A percentile compares a stretch with the other conserved stretches of the same genome.
These are phyloP conservation scores for Veloporphyrellus conicus DNA, from an alignment of 1,284 basidiomycete species.

Conservation along the genomic window DNA sequence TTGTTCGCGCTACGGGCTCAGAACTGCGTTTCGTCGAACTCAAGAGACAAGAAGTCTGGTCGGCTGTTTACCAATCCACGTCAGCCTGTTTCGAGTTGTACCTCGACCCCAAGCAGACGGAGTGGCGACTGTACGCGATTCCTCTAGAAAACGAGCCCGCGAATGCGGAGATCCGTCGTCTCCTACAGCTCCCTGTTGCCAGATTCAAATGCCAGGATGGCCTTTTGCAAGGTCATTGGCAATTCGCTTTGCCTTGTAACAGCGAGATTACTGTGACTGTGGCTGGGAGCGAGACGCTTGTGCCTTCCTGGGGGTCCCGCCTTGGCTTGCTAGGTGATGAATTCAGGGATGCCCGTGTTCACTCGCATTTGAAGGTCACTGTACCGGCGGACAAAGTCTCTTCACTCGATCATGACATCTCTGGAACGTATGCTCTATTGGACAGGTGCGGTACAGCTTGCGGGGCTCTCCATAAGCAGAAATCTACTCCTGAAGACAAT, in stretches of 20 bases:
- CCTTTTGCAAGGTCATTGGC: slow-evolving; percentile 74
- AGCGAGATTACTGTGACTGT: slow-evolving; percentile 58
- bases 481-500: slow-evolving; percentile 39
- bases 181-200: slow-evolving; percentile 75
- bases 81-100: slow-evolving; percentile 71
- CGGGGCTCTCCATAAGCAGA: slow-evolving; percentile 75
- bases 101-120: slow-evolving; percentile 71
- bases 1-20: slow-evolving; percentile 55
- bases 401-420: slow-evolving; percentile 75
- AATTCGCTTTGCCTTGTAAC: slow-evolving; percentile 72
- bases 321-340: slow-evolving; percentile 72
- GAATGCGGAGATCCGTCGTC: slow-evolving; percentile 73
- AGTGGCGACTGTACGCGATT: slow-evolving; percentile 83
- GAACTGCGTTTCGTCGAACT: slow-evolving; percentile 83
- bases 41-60: slow-evolving; percentile 87
- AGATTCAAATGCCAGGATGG: slow-evolving; percentile 60
- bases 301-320: slow-evolving; percentile 81
- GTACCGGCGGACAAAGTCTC: slow-evolving; percentile 48
- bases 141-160: slow-evolving; percentile 68
- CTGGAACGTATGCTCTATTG: slow-evolving; percentile 75
- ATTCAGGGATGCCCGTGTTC: slow-evolving; percentile 64
- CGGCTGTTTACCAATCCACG: slow-evolving; percentile 72
- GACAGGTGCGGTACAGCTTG: slow-evolving; percentile 89
- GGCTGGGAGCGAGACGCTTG: slow-evolving; percentile 63
- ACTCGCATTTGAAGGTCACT: slow-evolving; percentile 62